Percentiles rank a stretch among this genome's conserved stretches.
Evolutionary conservation across 2,329 filamentous ascomycete genomes (phyloP).

Genomic region (Microdochium paspali): DNA sequence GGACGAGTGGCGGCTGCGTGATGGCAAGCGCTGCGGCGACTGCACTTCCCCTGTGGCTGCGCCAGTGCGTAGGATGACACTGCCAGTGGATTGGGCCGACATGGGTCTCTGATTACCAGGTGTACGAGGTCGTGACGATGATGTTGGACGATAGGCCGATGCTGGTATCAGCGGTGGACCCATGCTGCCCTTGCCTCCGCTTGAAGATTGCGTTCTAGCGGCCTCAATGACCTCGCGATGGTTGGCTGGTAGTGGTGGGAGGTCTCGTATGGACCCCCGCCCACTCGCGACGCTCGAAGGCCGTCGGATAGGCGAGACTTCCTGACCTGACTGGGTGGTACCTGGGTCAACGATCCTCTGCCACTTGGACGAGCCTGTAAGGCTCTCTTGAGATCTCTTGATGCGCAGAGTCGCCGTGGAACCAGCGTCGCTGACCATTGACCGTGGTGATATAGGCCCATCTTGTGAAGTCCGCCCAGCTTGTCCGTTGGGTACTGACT

Average conservation of each 20-base stretch:
- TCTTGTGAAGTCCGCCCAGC: background rate
- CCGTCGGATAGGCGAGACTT: constrained; percentile 32
- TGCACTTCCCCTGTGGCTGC: constrained; percentile 40
- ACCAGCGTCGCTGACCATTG: constrained; percentile 7
- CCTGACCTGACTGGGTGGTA: constrained; percentile 24
- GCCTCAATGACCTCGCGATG: constrained; percentile 80
- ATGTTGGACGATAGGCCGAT: constrained; percentile 48
- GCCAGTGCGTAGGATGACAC: constrained; percentile 49
- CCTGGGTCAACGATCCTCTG: constrained; percentile 24
- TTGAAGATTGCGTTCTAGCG: constrained; percentile 50
- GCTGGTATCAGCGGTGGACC: constrained; percentile 78
- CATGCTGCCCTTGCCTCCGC: constrained; percentile 50
- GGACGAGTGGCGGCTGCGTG: constrained; percentile 61
- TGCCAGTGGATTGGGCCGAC: constrained; percentile 35
- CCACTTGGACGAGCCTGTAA: constrained; percentile 31
- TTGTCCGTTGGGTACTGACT: constrained; percentile 31
- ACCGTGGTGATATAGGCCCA: background rate
- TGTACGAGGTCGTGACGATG: constrained; percentile 45
- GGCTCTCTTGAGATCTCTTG: constrained; percentile 39
- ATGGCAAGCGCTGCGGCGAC: constrained; percentile 32
- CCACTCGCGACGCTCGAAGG: constrained; percentile 68
- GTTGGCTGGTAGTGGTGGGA: constrained; percentile 71
- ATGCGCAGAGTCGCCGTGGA: constrained; percentile 29
- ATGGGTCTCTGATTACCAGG: constrained; percentile 39
- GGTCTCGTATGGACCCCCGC: constrained; percentile 27